phyloP scores from a whole-genome alignment of 768 basidiomycete genomes.

The Dentipellis fragilis region DNA sequence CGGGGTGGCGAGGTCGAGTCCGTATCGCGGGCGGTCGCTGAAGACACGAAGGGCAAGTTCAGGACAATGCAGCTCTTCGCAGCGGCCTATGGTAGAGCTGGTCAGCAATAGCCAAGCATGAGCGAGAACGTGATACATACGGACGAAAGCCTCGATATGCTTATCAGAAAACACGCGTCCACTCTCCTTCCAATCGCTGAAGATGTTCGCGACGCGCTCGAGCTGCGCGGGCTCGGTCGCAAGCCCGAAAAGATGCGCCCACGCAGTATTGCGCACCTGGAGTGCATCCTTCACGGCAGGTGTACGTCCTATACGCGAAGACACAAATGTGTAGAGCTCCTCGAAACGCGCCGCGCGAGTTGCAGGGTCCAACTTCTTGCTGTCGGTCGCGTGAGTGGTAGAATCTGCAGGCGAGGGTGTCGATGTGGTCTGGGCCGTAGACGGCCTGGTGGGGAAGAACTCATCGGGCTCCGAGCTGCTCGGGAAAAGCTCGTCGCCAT shows the following conservation, averaged over 20 bases:
- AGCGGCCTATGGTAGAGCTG: conserved; percentile 38
- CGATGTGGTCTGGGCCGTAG: not conserved
- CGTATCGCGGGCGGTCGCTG: conserved; percentile 52
- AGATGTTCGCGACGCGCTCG: conserved; percentile 1
- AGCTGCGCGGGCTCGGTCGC: conserved; percentile 9
- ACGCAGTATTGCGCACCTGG: conserved; percentile 9
- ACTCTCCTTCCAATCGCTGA: conserved; percentile 7
- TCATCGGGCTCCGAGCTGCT: not conserved
- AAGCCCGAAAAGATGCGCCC: conserved; percentile 12
- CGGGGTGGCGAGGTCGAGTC: conserved; percentile 36
- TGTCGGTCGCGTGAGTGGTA: not conserved
- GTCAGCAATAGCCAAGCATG: not conserved
- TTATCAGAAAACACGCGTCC: conserved; percentile 5
- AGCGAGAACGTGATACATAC: conserved; percentile 5
- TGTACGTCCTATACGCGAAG: conserved; percentile 1
- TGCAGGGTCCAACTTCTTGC: not conserved
- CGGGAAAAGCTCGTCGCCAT: not conserved
- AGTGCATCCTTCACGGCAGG: not conserved
- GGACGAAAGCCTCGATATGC: conserved; percentile 7
- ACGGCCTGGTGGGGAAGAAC: not conserved
- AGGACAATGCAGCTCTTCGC: conserved; percentile 45
- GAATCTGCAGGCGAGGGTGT: not conserved
- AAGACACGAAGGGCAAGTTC: conserved; percentile 50
- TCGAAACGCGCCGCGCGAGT: conserved; percentile 7
- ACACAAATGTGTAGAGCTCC: not conserved